These are phyloP conservation scores for Alternaria hordeiaustralica DNA, from an alignment of 2,329 filamentous ascomycete species.

Conservation along the genomic window DNA sequence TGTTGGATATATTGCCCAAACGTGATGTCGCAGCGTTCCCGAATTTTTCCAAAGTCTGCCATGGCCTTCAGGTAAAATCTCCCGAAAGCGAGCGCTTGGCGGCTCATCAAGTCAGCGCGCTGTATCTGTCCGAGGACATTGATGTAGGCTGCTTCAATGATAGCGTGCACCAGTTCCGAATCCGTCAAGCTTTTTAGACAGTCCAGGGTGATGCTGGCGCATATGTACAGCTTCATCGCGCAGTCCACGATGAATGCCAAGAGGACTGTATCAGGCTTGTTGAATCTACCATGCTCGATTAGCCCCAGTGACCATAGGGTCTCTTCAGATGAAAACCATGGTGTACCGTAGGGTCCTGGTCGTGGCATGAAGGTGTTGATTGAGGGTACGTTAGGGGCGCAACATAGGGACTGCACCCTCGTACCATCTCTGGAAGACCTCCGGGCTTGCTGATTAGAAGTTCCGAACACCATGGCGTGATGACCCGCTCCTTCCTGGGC, in stretches of 20 bases:
- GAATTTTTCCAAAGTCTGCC: background rate
- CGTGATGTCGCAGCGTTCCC: background rate
- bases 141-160: background rate
- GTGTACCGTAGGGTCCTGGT: background rate
- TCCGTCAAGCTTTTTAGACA: background rate
- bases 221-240: slow-evolving; percentile 5
- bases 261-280: background rate
- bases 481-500: background rate
- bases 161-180: background rate
- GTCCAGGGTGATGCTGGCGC: background rate
- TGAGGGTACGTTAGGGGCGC: background rate
- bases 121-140: background rate
- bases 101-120: background rate
- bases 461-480: background rate
- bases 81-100: background rate
- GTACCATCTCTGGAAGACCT: background rate
- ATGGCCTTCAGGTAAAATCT: background rate
- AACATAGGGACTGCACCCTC: background rate
- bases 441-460: background rate
- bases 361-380: background rate
- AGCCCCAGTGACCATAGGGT: background rate
- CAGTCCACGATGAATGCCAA: slow-evolving; percentile 4
- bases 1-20: background rate
- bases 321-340: background rate
- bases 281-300: background rate